A percentile compares a stretch with the other conserved stretches of the same genome.
Conservation (phyloP, 2,329 filamentous ascomycete species). For the Alternaria arbusti region DNA sequence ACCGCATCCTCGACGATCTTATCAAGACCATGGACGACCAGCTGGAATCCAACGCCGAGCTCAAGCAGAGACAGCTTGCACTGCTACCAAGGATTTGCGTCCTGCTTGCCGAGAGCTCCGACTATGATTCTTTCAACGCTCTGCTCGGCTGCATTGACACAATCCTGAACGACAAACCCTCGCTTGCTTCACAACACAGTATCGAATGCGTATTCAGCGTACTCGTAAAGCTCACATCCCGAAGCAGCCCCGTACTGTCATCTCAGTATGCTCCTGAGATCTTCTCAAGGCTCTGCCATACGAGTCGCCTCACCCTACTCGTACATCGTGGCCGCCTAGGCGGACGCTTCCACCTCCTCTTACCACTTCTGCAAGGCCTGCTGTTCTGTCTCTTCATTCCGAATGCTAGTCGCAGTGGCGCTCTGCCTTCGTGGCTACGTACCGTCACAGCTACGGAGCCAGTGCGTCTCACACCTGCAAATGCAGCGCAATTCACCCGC, state of each 20-base stretch:
- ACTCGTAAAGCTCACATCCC: constrained; percentile 45
- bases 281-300: constrained; percentile 61
- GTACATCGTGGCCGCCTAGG: constrained; percentile 64
- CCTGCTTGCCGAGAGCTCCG: constrained; percentile 55
- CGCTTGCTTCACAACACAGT: constrained; percentile 52
- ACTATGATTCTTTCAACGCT: constrained; percentile 59
- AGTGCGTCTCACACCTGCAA: constrained; percentile 46
- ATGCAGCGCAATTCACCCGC: constrained; percentile 59
- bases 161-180: constrained; percentile 40
- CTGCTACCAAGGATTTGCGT: constrained; percentile 35
- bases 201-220: constrained; percentile 51
- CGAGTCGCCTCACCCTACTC: constrained; percentile 60
- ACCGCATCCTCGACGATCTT: constrained; percentile 33
- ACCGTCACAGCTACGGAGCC: constrained; percentile 11
- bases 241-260: constrained; percentile 36
- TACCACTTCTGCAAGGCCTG: constrained; percentile 62
- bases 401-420: constrained; percentile 37
- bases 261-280: constrained; percentile 48
- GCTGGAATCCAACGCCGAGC: constrained; percentile 23
- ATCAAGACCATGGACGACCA: constrained; percentile 39
- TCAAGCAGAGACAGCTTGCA: constrained; percentile 35
- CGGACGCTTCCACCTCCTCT: constrained; percentile 65
- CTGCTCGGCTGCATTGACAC: constrained; percentile 59
- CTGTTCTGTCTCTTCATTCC: constrained; percentile 63
- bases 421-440: constrained; percentile 44